Percentiles rank a stretch among this genome's conserved stretches.
Evolutionary conservation across 352 stramenopile species (phyloP).

Genomic region (Thalassiosira mediterranea): DNA sequence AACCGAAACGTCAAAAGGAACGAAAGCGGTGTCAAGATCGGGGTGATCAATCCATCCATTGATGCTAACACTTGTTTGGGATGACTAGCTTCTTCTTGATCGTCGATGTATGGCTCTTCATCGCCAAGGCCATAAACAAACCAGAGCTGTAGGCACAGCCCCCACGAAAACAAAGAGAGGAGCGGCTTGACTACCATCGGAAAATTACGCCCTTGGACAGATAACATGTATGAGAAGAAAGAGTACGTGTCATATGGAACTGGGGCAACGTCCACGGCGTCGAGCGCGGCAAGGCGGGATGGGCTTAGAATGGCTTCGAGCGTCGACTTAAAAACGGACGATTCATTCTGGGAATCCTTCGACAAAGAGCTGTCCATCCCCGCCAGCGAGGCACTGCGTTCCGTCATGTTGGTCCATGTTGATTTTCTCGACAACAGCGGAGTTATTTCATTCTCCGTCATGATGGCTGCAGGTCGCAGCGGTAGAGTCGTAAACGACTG

Average conservation of each 20-base stretch:
- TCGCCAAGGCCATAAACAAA: slow-evolving; percentile 26
- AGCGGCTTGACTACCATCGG: slow-evolving; percentile 43
- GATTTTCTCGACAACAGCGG: not conserved
- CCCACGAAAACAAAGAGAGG: slow-evolving; percentile 28
- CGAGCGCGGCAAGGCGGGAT: slow-evolving; percentile 23
- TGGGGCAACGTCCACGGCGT: slow-evolving; percentile 20
- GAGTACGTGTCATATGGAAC: slow-evolving; percentile 32
- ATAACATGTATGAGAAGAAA: slow-evolving; percentile 36
- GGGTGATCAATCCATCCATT: slow-evolving; percentile 21
- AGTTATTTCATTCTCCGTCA: too few relatives aligned
- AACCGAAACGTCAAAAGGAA: slow-evolving; percentile 80
- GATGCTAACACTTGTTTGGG: not conserved
- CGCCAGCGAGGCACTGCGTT: not conserved
- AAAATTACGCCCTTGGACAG: slow-evolving; percentile 38
- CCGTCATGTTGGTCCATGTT: not conserved
- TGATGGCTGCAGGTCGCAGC: too few relatives aligned
- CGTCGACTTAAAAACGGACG: slow-evolving; percentile 1
- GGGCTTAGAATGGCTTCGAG: slow-evolving; percentile 32
- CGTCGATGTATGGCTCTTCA: slow-evolving; percentile 14
- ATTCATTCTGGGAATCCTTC: not conserved
- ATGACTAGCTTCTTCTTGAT: slow-evolving; percentile 5
- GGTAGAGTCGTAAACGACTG: too few relatives aligned
- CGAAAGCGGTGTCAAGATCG: slow-evolving; percentile 49
- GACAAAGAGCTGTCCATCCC: not conserved
- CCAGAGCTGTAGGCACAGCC: slow-evolving; percentile 29